A percentile compares a stretch with the other conserved stretches of the same genome.
phyloP scores from a whole-genome alignment of 2,329 filamentous ascomycete species.

The Ceratocystis ficicola region DNA sequence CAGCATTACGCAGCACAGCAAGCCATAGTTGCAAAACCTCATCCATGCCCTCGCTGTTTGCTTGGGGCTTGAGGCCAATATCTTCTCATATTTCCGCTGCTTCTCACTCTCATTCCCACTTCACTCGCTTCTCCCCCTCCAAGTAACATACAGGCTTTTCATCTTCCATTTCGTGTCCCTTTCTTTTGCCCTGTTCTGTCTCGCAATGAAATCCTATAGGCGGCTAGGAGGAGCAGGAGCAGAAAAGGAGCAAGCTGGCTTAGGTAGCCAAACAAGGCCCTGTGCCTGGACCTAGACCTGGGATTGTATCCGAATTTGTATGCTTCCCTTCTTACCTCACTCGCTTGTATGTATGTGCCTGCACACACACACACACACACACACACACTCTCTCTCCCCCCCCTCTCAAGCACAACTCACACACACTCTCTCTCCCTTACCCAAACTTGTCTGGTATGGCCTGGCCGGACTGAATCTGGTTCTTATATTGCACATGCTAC shows the following conservation, averaged over 20 bases:
- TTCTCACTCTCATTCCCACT: no score
- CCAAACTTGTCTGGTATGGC: background rate
- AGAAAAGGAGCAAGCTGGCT: background rate
- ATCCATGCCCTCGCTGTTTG: no score
- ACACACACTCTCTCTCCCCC: background rate
- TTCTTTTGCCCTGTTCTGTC: background rate
- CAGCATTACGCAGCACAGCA: no score
- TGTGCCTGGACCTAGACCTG: background rate
- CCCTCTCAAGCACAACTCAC: background rate
- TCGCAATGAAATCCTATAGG: background rate
- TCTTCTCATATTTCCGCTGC: no score
- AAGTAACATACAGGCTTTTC: background rate
- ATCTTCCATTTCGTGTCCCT: background rate
- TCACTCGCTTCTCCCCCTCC: no score
- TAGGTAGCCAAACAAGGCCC: slow-evolving; percentile 2
- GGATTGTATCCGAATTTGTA: background rate
- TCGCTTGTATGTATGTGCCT: background rate
- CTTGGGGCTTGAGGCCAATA: no score
- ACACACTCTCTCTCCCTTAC: background rate
- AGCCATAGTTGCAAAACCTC: no score
- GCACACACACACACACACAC: background rate
- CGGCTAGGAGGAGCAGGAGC: background rate
- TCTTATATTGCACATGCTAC: background rate
- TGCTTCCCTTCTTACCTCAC: background rate
- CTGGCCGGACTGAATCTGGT: background rate